Conservation (phyloP, 345 rosid genomes). For the Eucalyptus cloeziana region DNA sequence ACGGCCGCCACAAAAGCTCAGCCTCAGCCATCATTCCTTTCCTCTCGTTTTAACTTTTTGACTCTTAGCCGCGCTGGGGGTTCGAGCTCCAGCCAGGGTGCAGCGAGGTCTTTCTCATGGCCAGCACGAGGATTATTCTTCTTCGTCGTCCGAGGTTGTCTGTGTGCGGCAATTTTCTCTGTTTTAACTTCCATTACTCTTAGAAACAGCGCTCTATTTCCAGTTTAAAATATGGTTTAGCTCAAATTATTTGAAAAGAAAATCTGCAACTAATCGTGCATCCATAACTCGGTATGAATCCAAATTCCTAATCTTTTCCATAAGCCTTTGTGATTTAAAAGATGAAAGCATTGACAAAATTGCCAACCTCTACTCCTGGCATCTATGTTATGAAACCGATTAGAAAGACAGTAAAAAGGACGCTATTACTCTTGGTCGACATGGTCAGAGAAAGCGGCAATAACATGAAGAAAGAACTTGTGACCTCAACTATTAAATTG, state of each 20-base stretch:
- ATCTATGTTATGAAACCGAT: background rate
- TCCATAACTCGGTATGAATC: background rate
- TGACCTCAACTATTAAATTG: background rate
- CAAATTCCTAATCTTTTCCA: background rate
- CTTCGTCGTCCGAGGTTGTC: background rate
- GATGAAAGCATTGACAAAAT: background rate
- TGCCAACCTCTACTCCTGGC: background rate
- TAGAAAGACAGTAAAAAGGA: background rate
- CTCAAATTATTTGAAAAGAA: background rate
- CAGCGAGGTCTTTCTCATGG: background rate
- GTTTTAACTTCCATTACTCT: background rate
- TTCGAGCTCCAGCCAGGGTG: background rate
- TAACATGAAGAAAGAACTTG: background rate
- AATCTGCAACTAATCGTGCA: background rate
- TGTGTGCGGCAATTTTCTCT: background rate
- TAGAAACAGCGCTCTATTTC: background rate
- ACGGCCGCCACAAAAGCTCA: background rate
- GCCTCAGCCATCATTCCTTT: conserved; percentile 1
- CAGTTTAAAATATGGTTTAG: background rate
- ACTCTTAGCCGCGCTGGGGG: background rate
- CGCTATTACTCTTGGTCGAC: background rate
- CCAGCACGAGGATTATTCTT: background rate
- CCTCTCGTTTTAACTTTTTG: background rate
- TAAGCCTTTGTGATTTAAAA: background rate
- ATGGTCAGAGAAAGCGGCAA: background rate